phyloP scores from a whole-genome alignment of 371 early-diverging fungal genomes.

The Mortierella sp. region DNA sequence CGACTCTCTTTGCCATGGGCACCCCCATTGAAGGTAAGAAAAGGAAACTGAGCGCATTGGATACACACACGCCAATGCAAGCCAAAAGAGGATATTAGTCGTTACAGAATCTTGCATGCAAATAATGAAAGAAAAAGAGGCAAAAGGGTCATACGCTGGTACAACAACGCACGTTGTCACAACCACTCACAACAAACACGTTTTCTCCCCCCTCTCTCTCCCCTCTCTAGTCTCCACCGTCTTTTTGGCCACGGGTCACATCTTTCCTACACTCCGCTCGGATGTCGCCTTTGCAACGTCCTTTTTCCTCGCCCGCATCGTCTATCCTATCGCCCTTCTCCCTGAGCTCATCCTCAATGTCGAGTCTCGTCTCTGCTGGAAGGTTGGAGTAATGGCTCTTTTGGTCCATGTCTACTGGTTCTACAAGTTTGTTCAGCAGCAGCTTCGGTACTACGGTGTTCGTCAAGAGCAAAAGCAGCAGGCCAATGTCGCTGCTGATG shows the following conservation, averaged over 20 bases:
- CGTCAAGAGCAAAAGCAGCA: conserved; percentile 8
- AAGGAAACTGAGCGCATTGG: not conserved
- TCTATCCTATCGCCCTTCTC: conserved; percentile 40
- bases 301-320: conserved; percentile 36
- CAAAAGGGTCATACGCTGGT: not conserved
- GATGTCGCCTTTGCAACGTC: conserved; percentile 37
- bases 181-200: not conserved
- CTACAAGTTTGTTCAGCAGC: conserved; percentile 48
- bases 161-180: not conserved
- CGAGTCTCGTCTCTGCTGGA: conserved; percentile 44
- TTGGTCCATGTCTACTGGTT: conserved; percentile 51
- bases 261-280: conserved; percentile 42
- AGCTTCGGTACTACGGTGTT: conserved; percentile 28
- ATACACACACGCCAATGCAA: not conserved
- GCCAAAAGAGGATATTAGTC: not conserved
- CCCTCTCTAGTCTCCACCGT: conserved; percentile 37
- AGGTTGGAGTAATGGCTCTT: conserved; percentile 35
- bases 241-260: conserved; percentile 45
- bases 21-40: conserved; percentile 50
- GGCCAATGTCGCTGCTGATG: not conserved
- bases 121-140: not conserved
- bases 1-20: conserved; percentile 46
- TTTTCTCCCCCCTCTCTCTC: not conserved
- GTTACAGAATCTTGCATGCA: not conserved
- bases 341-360: conserved; percentile 46